These are phyloP conservation scores for Fusarium luffae DNA, from an alignment of 2,329 filamentous ascomycete genomes.

Conservation along the genomic window DNA sequence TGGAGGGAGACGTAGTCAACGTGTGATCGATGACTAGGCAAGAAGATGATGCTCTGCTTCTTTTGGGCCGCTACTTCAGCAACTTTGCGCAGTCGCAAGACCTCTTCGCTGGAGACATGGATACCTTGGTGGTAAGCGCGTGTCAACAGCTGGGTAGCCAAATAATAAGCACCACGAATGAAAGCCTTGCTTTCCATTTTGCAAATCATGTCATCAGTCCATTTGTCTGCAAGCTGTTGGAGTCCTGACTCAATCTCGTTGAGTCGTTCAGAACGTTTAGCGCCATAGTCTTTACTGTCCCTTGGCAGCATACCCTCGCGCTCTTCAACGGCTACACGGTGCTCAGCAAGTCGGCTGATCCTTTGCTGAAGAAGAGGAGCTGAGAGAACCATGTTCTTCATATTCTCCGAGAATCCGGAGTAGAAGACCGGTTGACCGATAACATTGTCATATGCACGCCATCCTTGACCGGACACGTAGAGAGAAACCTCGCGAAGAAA, in stretches of 20 bases:
- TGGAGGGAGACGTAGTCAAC: slow-evolving; percentile 97
- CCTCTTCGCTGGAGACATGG: slow-evolving; percentile 94
- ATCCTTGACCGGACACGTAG: slow-evolving; percentile 92
- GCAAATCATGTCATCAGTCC: slow-evolving; percentile 97
- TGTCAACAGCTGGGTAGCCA: slow-evolving; percentile 87
- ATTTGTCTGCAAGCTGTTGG: slow-evolving; percentile 82
- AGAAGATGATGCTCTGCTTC: slow-evolving; percentile 94
- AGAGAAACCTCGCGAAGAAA: slow-evolving; percentile 94
- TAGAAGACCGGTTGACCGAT: slow-evolving; percentile 96
- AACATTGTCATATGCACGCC: slow-evolving; percentile 91
- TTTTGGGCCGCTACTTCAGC: slow-evolving; percentile 85
- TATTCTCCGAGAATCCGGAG: slow-evolving; percentile 88
- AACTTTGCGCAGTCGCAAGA: slow-evolving; percentile 82
- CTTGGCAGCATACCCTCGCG: slow-evolving; percentile 74
- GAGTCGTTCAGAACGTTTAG: slow-evolving; percentile 64
- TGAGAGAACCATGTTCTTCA: slow-evolving; percentile 81
- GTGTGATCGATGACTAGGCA: slow-evolving; percentile 94
- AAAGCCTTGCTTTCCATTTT: slow-evolving; percentile 97
- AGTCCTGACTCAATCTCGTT: slow-evolving; percentile 78
- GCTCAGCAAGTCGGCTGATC: slow-evolving; percentile 80
- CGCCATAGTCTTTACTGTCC: slow-evolving; percentile 63
- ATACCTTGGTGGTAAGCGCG: slow-evolving; percentile 97
- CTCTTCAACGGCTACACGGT: slow-evolving; percentile 79
- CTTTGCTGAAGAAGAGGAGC: slow-evolving; percentile 79
- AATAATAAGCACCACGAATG: slow-evolving; percentile 91